Evolutionary conservation across 2,329 filamentous ascomycete genomes (phyloP).

Genomic region (Curvularia lunata): DNA sequence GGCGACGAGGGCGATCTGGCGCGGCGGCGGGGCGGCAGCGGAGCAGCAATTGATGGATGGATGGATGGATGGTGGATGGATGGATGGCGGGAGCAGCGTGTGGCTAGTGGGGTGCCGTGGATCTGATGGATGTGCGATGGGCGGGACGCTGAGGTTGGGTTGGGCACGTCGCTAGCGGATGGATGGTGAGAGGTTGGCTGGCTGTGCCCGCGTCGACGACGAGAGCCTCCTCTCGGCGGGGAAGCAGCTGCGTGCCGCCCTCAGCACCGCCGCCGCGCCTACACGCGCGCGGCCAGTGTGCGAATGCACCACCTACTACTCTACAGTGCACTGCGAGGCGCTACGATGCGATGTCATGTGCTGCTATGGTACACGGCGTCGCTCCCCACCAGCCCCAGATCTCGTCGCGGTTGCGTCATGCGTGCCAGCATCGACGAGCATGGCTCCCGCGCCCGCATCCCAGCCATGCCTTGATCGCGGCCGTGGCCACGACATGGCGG

Average conservation of each 20-base stretch:
- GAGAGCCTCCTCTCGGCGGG: slow-evolving; percentile 12
- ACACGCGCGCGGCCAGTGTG: too few species aligned
- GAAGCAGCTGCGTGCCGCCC: slow-evolving; percentile 9
- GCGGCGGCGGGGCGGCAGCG: background rate
- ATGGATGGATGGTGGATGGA: background rate
- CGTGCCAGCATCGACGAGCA: slow-evolving; percentile 13
- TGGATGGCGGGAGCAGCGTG: background rate
- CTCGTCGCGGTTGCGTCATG: slow-evolving; percentile 21
- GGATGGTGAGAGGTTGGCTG: slow-evolving; percentile 9
- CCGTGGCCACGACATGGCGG: background rate
- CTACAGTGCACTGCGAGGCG: too few species aligned
- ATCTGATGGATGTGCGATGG: background rate
- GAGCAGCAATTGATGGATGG: slow-evolving; percentile 12
- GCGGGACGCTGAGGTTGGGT: background rate
- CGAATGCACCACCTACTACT: too few species aligned
- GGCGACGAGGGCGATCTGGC: background rate
- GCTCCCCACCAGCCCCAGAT: background rate
- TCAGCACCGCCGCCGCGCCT: too few species aligned
- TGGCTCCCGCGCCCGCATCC: too few species aligned
- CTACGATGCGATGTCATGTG: too few species aligned
- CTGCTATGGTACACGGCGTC: background rate
- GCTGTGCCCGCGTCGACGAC: slow-evolving; percentile 1
- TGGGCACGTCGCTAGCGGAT: background rate
- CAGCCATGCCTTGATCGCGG: background rate
- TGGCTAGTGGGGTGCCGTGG: too few species aligned